phyloP scores from a whole-genome alignment of 768 basidiomycete species.

The Lactarius pseudohatsudake region DNA sequence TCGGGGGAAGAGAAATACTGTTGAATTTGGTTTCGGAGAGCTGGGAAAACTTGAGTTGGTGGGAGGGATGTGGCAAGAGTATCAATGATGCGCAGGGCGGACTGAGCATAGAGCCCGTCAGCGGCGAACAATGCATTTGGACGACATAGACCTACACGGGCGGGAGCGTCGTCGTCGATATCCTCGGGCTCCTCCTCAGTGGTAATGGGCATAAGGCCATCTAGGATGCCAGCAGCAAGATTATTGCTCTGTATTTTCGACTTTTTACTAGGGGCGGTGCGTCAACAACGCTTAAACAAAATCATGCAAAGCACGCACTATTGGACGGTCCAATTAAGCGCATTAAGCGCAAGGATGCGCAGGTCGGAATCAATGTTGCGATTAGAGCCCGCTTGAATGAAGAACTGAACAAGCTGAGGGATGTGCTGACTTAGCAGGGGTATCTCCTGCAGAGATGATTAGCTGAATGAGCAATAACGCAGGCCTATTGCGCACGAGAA shows the following conservation, averaged over 20 bases:
- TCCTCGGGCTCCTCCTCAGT: slow-evolving; percentile 94
- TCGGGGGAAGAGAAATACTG: slow-evolving; percentile 84
- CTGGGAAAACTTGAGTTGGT: slow-evolving; percentile 93
- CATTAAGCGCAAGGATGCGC: slow-evolving; percentile 88
- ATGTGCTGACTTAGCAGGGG: slow-evolving; percentile 91
- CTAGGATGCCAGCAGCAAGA: slow-evolving; percentile 81
- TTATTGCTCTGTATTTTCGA: slow-evolving; percentile 86
- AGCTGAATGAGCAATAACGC: not conserved
- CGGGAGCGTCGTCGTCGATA: slow-evolving; percentile 89
- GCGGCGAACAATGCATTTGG: not conserved
- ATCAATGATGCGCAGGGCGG: slow-evolving; percentile 93
- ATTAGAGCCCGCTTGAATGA: slow-evolving; percentile 82
- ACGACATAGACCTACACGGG: slow-evolving; percentile 57
- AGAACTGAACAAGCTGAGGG: slow-evolving; percentile 83
- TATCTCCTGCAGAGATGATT: slow-evolving; percentile 62
- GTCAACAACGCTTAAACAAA: slow-evolving; percentile 19
- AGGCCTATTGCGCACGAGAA: slow-evolving; percentile 57
- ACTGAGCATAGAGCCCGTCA: slow-evolving; percentile 44
- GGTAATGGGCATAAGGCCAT: slow-evolving; percentile 91
- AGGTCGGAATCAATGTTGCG: slow-evolving; percentile 71
- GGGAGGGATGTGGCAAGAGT: slow-evolving; percentile 89
- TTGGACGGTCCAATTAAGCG: slow-evolving; percentile 94
- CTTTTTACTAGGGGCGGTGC: slow-evolving; percentile 71
- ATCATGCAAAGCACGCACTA: slow-evolving; percentile 55
- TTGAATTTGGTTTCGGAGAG: slow-evolving; percentile 77